Percentiles rank a stretch among this genome's conserved stretches.
Evolutionary conservation across 345 rosid species (phyloP).

Genomic region (Populus euphratica): DNA sequence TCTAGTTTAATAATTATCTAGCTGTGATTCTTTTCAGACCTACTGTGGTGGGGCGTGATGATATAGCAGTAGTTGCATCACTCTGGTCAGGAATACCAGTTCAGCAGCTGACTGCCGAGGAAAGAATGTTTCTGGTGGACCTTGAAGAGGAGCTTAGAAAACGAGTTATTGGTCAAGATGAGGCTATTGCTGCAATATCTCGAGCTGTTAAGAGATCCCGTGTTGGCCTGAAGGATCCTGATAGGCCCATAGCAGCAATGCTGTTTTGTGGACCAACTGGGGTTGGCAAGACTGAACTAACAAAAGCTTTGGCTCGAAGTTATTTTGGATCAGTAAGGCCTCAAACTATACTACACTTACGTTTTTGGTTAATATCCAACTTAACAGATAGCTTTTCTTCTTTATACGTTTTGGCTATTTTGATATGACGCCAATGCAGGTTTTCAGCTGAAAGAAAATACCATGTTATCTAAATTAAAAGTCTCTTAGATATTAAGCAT

Average conservation of each 20-base stretch:
- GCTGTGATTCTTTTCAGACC: conserved; percentile 53
- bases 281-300: conserved; percentile 92
- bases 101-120: conserved; percentile 94
- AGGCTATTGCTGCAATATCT: conserved; percentile 86
- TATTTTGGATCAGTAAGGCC: conserved; percentile 87
- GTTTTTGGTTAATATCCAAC: too few species aligned
- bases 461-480: background rate
- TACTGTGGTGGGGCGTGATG: conserved; percentile 73
- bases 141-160: conserved; percentile 74
- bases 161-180: conserved; percentile 93
- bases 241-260: conserved; percentile 92
- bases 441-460: background rate
- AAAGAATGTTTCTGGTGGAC: conserved; percentile 66
- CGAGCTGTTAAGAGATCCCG: conserved; percentile 97
- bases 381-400: background rate
- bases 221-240: conserved; percentile 82
- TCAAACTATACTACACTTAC: background rate
- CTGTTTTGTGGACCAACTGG: conserved; percentile 99
- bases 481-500: background rate
- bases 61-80: conserved; percentile 89
- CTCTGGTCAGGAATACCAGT: conserved; percentile 97
- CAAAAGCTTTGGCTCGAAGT: conserved; percentile 79
- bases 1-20: conserved; percentile 4
- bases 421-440: background rate
- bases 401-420: background rate